These are phyloP conservation scores for Bacterosira constricta DNA, from an alignment of 108 stramenopile genomes.

Conservation along the genomic window DNA sequence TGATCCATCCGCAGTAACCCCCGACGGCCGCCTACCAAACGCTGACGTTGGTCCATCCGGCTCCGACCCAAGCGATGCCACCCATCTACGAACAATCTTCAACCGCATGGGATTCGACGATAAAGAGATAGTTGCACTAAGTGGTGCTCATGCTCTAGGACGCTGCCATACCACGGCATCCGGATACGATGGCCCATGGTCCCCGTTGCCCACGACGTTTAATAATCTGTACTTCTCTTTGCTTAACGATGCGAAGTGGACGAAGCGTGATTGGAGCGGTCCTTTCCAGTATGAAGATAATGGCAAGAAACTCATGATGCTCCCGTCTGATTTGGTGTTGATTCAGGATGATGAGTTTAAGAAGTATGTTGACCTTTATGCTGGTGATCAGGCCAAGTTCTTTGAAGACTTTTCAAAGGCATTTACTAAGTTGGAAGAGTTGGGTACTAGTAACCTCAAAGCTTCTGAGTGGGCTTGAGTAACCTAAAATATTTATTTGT, in stretches of 20 bases:
- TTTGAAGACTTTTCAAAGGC: slow-evolving; percentile 74
- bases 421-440: slow-evolving; percentile 75
- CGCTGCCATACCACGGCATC: slow-evolving; percentile 81
- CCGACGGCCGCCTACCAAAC: slow-evolving; percentile 86
- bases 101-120: slow-evolving; percentile 93
- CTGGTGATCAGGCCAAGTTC: slow-evolving; percentile 67
- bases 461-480: slow-evolving; percentile 52
- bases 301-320: slow-evolving; percentile 77
- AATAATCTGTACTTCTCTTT: slow-evolving; percentile 83
- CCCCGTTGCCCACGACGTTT: slow-evolving; percentile 73
- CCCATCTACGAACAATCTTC: slow-evolving; percentile 82
- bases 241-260: slow-evolving; percentile 64
- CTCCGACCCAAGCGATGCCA: slow-evolving; percentile 63
- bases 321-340: slow-evolving; percentile 79
- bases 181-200: slow-evolving; percentile 89
- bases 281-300: slow-evolving; percentile 80
- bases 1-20: slow-evolving; percentile 49
- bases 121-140: slow-evolving; percentile 81
- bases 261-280: slow-evolving; percentile 61
- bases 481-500: no score
- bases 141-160: slow-evolving; percentile 92
- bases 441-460: slow-evolving; percentile 55
- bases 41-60: slow-evolving; percentile 74
- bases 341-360: slow-evolving; percentile 72
- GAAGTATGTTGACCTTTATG: slow-evolving; percentile 80